A percentile compares a stretch with the other conserved stretches of the same genome.
Conservation (phyloP, 106 monocot species). For the Phalaenopsis aphrodite region DNA sequence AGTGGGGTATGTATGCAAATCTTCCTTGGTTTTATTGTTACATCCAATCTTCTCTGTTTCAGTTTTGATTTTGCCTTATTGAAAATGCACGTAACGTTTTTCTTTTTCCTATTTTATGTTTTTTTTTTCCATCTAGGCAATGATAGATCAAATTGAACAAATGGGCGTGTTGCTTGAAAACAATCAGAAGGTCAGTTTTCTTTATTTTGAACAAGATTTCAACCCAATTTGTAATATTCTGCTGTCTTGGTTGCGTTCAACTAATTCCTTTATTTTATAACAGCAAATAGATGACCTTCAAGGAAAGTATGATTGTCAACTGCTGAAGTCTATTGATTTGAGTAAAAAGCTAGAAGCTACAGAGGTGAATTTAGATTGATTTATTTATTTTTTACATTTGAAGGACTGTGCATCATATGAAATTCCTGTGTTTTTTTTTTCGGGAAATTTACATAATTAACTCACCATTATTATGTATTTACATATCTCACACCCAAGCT, state of each 20-base stretch:
- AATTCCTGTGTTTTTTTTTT: not conserved
- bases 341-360: constrained; percentile 60
- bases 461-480: too few relatives aligned
- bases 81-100: not conserved
- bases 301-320: constrained; percentile 52
- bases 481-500: too few relatives aligned
- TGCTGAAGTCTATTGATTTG: constrained; percentile 49
- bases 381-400: not conserved
- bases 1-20: too few relatives aligned
- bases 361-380: constrained; percentile 39
- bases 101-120: not conserved
- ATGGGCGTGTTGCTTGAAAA: constrained; percentile 52
- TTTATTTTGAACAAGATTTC: constrained; percentile 1
- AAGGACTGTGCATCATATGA: not conserved
- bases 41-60: not conserved
- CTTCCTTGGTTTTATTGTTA: too few relatives aligned
- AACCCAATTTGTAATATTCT: not conserved
- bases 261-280: constrained; percentile 1
- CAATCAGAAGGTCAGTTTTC: constrained; percentile 65
- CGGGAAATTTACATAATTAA: too few relatives aligned
- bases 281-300: constrained; percentile 75
- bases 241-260: not conserved
- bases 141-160: constrained; percentile 83
- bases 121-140: constrained; percentile 35
- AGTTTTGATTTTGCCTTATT: not conserved